Percentiles rank a stretch among this genome's conserved stretches.
These are phyloP conservation scores for Davidsoniella virescens DNA, from an alignment of 2,329 filamentous ascomycete species.

Conservation along the genomic window DNA sequence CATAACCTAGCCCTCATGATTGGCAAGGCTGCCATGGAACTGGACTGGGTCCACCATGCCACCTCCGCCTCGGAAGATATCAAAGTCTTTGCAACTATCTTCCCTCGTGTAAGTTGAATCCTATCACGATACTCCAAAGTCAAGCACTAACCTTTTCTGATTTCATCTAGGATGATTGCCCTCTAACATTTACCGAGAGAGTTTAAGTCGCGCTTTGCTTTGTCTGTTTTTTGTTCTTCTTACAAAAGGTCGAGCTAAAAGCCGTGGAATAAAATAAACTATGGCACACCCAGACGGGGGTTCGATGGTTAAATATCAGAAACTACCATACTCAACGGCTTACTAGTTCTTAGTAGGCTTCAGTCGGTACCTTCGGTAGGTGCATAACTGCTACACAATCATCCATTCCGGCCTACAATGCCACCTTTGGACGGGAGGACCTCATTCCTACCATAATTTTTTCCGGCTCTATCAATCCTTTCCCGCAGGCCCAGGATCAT, in stretches of 20 bases:
- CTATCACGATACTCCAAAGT: constrained; percentile 7
- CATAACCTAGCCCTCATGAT: constrained; percentile 79
- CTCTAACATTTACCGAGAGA: constrained; percentile 49
- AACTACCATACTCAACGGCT: too few relatives aligned
- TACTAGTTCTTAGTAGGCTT: too few relatives aligned
- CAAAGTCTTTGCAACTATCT: constrained; percentile 96
- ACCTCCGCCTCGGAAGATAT: constrained; percentile 82
- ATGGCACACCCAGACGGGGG: too few relatives aligned
- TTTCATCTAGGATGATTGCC: constrained; percentile 56
- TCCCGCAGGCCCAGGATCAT: background rate
- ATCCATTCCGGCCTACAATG: too few relatives aligned
- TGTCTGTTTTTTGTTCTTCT: background rate
- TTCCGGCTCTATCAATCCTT: background rate
- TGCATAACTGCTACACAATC: too few relatives aligned
- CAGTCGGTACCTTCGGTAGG: too few relatives aligned
- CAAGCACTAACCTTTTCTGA: constrained; percentile 16
- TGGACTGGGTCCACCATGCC: constrained; percentile 81
- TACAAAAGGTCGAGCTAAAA: background rate
- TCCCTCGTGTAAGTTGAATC: constrained; percentile 60
- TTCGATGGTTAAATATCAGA: too few relatives aligned
- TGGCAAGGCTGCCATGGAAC: constrained; percentile 70
- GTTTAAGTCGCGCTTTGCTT: background rate
- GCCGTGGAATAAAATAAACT: too few relatives aligned
- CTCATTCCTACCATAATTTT: too few relatives aligned
- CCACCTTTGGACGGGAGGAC: too few relatives aligned